phyloP scores from a whole-genome alignment of 2,329 filamentous ascomycete species.

The Cryphonectria carpinicola region DNA sequence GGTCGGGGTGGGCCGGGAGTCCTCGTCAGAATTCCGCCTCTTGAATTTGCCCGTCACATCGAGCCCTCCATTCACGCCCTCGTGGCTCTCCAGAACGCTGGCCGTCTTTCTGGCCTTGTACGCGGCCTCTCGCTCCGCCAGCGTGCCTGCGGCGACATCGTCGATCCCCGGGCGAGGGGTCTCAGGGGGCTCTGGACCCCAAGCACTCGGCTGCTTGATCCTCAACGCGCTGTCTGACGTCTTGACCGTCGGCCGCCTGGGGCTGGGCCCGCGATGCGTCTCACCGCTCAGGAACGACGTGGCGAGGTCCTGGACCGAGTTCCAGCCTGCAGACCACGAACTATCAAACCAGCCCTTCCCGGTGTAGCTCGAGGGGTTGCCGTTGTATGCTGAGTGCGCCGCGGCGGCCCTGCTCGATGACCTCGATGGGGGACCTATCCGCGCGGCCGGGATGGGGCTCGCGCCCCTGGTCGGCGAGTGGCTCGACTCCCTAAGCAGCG shows the following conservation, averaged over 20 bases:
- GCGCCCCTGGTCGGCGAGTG: slow-evolving; percentile 43
- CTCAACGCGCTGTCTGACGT: slow-evolving; percentile 33
- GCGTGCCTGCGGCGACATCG: slow-evolving; percentile 59
- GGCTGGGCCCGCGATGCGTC: slow-evolving; percentile 36
- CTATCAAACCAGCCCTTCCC: slow-evolving; percentile 52
- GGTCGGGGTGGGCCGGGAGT: slow-evolving; percentile 40
- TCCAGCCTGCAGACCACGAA: slow-evolving; percentile 58
- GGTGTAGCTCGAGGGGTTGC: slow-evolving; percentile 30
- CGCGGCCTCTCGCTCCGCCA: slow-evolving; percentile 56
- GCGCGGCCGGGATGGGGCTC: slow-evolving; percentile 54
- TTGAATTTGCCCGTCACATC: slow-evolving; percentile 63
- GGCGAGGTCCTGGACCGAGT: slow-evolving; percentile 59
- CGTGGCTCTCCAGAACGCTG: slow-evolving; percentile 64
- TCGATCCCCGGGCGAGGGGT: slow-evolving; percentile 44
- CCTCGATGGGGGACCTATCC: slow-evolving; percentile 39
- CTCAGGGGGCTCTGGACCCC: slow-evolving; percentile 56
- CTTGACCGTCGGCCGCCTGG: slow-evolving; percentile 39
- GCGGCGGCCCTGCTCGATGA: slow-evolving; percentile 25
- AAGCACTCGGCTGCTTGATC: slow-evolving; percentile 40
- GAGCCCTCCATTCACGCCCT: slow-evolving; percentile 61
- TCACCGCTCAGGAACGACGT: slow-evolving; percentile 46
- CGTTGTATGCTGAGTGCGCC: slow-evolving; percentile 15
- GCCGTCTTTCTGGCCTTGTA: slow-evolving; percentile 61
- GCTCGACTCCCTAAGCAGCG: slow-evolving; percentile 34
- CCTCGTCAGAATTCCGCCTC: slow-evolving; percentile 70